These are phyloP conservation scores for Coemansia sp. DNA, from an alignment of 192 early-diverging fungal genomes.

Conservation along the genomic window DNA sequence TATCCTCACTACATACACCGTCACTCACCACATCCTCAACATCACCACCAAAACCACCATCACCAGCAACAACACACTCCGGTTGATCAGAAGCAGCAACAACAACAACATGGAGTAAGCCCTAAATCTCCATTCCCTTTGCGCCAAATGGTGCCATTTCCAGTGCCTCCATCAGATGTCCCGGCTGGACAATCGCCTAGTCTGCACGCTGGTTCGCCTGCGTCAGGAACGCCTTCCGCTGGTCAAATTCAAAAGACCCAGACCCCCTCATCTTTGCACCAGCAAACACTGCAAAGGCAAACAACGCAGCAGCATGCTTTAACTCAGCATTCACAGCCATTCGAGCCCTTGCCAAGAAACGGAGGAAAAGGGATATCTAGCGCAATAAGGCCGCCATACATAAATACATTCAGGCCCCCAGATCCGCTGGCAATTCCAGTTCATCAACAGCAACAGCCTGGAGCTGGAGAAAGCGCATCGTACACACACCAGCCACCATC, in stretches of 20 bases:
- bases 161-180: conserved; percentile 12
- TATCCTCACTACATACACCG: conserved; percentile 14
- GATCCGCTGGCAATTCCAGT: neutral
- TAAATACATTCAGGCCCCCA: neutral
- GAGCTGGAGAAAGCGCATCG: neutral
- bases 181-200: neutral
- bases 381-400: neutral
- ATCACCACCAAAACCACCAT: neutral
- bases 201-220: neutral
- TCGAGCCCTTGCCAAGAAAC: neutral
- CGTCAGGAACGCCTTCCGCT: neutral
- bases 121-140: conserved; percentile 1
- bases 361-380: neutral
- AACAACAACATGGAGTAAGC: conserved; percentile 11
- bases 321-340: neutral
- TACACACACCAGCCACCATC: conserved; percentile 10
- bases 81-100: conserved; percentile 15
- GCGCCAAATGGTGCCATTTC: conserved; percentile 19
- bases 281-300: neutral
- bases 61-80: neutral
- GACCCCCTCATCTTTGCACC: neutral
- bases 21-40: conserved; percentile 12
- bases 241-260: neutral
- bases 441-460: neutral
- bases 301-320: neutral